Conservation (phyloP, 1,284 basidiomycete genomes). For the Moniliophthora roreri region DNA sequence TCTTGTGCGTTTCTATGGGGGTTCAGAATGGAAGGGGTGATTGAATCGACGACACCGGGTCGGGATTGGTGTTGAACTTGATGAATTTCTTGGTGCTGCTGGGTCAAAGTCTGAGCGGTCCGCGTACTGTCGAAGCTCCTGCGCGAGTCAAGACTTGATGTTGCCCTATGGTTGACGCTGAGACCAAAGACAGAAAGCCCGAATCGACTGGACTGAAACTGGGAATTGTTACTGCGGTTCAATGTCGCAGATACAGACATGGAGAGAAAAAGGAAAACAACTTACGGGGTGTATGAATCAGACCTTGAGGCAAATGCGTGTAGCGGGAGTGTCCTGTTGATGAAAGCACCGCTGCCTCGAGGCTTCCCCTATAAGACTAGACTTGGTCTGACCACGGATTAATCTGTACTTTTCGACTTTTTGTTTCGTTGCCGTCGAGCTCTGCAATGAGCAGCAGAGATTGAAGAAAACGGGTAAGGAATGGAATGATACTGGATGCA, state of each 20-base stretch:
- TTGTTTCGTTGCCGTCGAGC: background rate
- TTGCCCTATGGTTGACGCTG: conserved; percentile 1
- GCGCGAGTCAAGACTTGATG: background rate
- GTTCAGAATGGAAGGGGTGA: background rate
- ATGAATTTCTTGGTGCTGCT: background rate
- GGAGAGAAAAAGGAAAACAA: background rate
- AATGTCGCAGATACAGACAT: background rate
- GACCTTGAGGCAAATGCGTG: conserved; percentile 2
- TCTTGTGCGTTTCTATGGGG: background rate
- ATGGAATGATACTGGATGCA: background rate
- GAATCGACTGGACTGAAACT: background rate
- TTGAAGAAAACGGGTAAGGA: background rate
- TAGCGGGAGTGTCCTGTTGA: conserved; percentile 1
- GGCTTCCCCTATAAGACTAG: background rate
- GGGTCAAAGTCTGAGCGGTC: background rate
- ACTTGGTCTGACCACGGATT: too few relatives aligned
- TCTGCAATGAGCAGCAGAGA: background rate
- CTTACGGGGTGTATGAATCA: background rate
- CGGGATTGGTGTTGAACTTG: background rate
- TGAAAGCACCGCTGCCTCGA: background rate
- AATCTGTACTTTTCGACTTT: background rate
- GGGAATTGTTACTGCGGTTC: background rate
- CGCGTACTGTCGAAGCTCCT: background rate
- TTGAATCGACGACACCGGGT: background rate
- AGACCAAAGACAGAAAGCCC: conserved; percentile 1